phyloP scores from a whole-genome alignment of 73 alveolate genomes.

The Tetrahymena thermophila region DNA sequence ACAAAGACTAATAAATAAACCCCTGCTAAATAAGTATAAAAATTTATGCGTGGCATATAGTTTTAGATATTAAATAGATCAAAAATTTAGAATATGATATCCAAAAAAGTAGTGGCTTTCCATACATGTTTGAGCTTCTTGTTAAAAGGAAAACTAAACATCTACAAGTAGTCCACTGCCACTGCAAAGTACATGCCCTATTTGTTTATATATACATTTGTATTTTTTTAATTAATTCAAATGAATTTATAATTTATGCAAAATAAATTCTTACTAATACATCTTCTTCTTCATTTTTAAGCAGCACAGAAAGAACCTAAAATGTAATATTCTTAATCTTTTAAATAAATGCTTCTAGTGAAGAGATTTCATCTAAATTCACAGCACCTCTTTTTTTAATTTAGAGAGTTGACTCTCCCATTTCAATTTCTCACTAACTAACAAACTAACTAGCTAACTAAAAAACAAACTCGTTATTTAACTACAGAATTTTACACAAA shows the following conservation, averaged over 20 bases:
- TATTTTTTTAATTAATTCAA: not conserved
- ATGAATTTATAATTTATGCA: not conserved
- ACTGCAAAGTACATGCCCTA: not conserved
- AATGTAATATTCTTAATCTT: slow-evolving; percentile 18
- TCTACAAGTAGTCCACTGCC: slow-evolving; percentile 19
- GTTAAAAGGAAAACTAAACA: slow-evolving; percentile 27
- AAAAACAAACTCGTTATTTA: too few species aligned
- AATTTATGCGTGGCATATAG: slow-evolving; percentile 38
- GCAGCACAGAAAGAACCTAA: slow-evolving; percentile 22
- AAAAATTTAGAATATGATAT: slow-evolving; percentile 20
- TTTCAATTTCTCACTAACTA: not conserved
- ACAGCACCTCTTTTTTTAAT: not conserved
- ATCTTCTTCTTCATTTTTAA: slow-evolving; percentile 31
- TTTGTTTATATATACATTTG: too few species aligned
- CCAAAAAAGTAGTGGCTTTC: slow-evolving; percentile 46
- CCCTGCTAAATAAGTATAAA: slow-evolving; percentile 38
- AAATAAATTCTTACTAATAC: not conserved
- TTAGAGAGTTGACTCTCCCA: not conserved
- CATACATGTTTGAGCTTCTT: slow-evolving; percentile 37
- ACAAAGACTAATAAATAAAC: slow-evolving; percentile 50
- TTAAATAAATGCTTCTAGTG: not conserved
- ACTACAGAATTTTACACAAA: too few species aligned
- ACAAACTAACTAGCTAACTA: too few species aligned
- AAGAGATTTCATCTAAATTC: not conserved
- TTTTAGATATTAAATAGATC: slow-evolving; percentile 39